Percentiles rank a stretch among this genome's conserved stretches.
Conservation (phyloP, 768 basidiomycete genomes). For the Lactarius pseudohatsudake region DNA sequence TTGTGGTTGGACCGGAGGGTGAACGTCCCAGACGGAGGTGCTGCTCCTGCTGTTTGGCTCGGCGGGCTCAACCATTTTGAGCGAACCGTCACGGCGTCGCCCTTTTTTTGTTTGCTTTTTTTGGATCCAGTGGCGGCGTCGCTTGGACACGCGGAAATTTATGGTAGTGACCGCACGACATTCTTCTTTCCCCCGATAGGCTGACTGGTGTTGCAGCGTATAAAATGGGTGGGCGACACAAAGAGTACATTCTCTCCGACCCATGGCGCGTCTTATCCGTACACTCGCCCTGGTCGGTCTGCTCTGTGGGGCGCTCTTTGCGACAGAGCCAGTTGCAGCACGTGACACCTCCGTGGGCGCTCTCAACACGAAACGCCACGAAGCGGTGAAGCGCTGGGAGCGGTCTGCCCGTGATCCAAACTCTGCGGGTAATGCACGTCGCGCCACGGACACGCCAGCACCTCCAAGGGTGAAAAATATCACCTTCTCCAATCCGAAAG, state of each 20-base stretch:
- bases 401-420: conserved; percentile 9
- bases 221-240: background rate
- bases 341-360: background rate
- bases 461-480: conserved; percentile 50
- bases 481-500: conserved; percentile 67
- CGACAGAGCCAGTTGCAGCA: background rate
- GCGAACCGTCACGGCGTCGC: too few species aligned
- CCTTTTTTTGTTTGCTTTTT: too few species aligned
- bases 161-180: background rate
- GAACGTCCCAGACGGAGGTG: too few species aligned
- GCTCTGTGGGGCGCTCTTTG: conserved; percentile 7
- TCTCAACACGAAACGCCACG: conserved; percentile 16
- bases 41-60: too few species aligned
- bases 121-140: too few species aligned
- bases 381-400: conserved; percentile 16
- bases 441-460: conserved; percentile 12
- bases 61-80: too few species aligned
- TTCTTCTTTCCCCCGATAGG: background rate
- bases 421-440: background rate
- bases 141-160: too few species aligned
- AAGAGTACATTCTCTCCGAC: background rate
- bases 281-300: conserved; percentile 1
- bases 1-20: too few species aligned
- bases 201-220: background rate
- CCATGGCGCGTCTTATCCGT: conserved; percentile 6